These are phyloP conservation scores for Musa balbisiana DNA, from an alignment of 202 grass and related monocot genomes.

Conservation along the genomic window DNA sequence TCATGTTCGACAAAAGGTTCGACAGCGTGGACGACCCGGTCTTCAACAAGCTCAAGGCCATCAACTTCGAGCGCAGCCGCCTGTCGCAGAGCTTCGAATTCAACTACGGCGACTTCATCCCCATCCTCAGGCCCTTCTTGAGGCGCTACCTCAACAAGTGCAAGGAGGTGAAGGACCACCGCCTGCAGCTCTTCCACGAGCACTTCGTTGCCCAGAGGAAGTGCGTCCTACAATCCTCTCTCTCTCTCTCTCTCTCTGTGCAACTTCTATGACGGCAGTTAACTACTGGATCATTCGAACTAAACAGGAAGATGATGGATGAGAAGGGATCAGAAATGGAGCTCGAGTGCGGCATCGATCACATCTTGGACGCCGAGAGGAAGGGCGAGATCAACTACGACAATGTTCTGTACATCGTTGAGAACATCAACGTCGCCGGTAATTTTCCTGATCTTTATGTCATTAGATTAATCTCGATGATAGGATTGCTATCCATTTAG, in stretches of 20 bases:
- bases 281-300: background rate
- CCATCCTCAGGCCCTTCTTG: slow-evolving; percentile 58
- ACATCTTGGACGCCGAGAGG: slow-evolving; percentile 74
- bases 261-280: too few species aligned
- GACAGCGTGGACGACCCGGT: slow-evolving; percentile 75
- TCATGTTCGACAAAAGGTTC: slow-evolving; percentile 78
- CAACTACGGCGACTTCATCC: slow-evolving; percentile 57
- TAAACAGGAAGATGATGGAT: slow-evolving; percentile 12
- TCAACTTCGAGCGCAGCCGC: slow-evolving; percentile 57
- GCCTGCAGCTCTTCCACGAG: slow-evolving; percentile 76
- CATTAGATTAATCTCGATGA: too few species aligned
- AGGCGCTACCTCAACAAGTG: slow-evolving; percentile 63
- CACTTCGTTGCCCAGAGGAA: slow-evolving; percentile 94
- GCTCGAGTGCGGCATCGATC: slow-evolving; percentile 81
- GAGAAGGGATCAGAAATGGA: slow-evolving; percentile 18
- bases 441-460: background rate
- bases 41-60: slow-evolving; percentile 43
- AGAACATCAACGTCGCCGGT: slow-evolving; percentile 97
- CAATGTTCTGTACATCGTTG: slow-evolving; percentile 90
- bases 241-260: background rate
- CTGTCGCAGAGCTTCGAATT: slow-evolving; percentile 50
- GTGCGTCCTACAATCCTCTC: slow-evolving; percentile 26
- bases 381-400: slow-evolving; percentile 94
- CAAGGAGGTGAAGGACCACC: slow-evolving; percentile 65
- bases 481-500: too few species aligned